Percentiles rank a stretch among this genome's conserved stretches.
Conservation (phyloP, 192 early-diverging fungal genomes). For the Tieghemiomyces parasiticus region DNA sequence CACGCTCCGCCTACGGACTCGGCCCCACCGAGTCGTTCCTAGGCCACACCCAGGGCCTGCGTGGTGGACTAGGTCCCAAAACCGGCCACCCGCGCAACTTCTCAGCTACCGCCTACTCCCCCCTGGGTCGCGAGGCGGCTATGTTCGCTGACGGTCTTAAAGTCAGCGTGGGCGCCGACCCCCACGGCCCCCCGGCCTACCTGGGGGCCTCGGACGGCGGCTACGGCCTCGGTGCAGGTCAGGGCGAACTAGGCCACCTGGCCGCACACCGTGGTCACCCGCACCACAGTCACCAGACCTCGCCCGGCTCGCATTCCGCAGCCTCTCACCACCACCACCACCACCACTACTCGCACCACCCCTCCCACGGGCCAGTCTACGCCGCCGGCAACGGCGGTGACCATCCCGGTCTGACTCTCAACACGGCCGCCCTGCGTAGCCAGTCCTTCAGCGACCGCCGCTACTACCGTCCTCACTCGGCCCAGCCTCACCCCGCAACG, state of each 20-base stretch:
- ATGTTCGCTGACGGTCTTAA: conserved; percentile 1
- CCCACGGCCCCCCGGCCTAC: neutral
- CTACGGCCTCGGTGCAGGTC: neutral
- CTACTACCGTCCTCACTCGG: conserved; percentile 3
- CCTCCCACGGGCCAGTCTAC: neutral
- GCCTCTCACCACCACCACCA: neutral
- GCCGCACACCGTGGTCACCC: neutral
- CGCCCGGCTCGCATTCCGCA: neutral
- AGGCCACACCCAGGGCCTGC: neutral
- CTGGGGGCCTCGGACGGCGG: neutral
- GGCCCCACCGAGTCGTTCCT: too few species aligned
- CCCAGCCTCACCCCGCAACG: conserved; percentile 1
- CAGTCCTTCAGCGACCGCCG: neutral
- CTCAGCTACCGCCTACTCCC: neutral
- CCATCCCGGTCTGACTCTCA: neutral
- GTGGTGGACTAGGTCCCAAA: neutral
- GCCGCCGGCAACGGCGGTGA: neutral
- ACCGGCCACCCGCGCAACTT: neutral
- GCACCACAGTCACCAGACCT: neutral
- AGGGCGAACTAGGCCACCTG: neutral
- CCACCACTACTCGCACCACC: neutral
- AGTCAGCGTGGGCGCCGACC: neutral
- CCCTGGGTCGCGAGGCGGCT: neutral
- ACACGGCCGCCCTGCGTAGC: neutral
- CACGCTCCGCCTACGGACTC: neutral